Percentiles rank a stretch among this genome's conserved stretches.
phyloP scores from a whole-genome alignment of 2,329 filamentous ascomycete species.

The Lachnum nothofagi region DNA sequence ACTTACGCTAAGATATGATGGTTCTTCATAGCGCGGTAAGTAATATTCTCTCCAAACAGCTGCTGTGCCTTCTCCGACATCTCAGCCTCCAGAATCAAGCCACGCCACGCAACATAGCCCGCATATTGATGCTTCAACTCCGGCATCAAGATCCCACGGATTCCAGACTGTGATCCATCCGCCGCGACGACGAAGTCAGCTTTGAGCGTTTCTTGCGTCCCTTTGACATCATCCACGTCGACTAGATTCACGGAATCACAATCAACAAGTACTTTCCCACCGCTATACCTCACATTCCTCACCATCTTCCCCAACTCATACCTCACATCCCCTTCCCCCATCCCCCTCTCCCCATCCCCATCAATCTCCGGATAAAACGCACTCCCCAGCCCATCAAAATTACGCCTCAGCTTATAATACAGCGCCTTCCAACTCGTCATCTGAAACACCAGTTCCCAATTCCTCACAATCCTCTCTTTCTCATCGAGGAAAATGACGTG shows the following conservation, averaged over 20 bases:
- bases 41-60: constrained; percentile 36
- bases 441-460: constrained; percentile 1
- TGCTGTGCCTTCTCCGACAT: constrained; percentile 33
- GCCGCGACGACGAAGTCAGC: constrained; percentile 18
- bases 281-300: background rate
- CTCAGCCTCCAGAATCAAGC: constrained; percentile 38
- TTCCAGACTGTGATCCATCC: constrained; percentile 18
- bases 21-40: constrained; percentile 36
- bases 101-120: constrained; percentile 40
- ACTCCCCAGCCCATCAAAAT: constrained; percentile 19
- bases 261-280: background rate
- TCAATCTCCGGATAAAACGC: constrained; percentile 8
- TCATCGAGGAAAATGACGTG: constrained; percentile 3
- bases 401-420: constrained; percentile 16
- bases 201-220: background rate
- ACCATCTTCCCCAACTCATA: constrained; percentile 14
- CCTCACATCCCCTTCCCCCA: background rate
- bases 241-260: constrained; percentile 1
- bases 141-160: constrained; percentile 12
- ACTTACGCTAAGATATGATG: constrained; percentile 36
- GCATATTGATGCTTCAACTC: constrained; percentile 15
- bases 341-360: constrained; percentile 15
- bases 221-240: background rate
- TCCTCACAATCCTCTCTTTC: constrained; percentile 2
- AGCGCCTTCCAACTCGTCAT: constrained; percentile 17